Conservation (phyloP, 768 basidiomycete genomes). For the Amanita thiersii region DNA sequence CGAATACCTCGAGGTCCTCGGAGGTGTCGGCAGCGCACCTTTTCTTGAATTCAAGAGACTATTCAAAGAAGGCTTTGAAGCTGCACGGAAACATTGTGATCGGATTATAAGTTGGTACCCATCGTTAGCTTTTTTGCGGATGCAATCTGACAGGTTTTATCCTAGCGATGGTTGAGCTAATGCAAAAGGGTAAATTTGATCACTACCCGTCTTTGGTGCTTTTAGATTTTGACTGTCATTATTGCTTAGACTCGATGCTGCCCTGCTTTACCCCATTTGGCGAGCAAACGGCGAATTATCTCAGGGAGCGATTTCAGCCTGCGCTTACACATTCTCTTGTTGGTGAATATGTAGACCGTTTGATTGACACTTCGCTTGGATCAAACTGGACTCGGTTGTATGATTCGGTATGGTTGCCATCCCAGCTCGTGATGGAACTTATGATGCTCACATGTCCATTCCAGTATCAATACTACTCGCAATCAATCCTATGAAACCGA, state of each 20-base stretch:
- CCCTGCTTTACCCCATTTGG: conserved; percentile 90
- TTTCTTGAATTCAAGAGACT: conserved; percentile 80
- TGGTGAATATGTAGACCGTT: conserved; percentile 80
- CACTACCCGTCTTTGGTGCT: too few relatives aligned
- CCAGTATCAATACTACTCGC: conserved; percentile 92
- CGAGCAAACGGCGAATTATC: conserved; percentile 79
- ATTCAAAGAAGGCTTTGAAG: conserved; percentile 91
- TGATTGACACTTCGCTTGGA: conserved; percentile 86
- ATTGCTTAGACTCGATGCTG: conserved; percentile 63
- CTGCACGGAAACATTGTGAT: conserved; percentile 92
- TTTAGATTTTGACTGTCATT: background rate
- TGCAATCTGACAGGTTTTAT: conserved; percentile 7
- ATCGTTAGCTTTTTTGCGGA: background rate
- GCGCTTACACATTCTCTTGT: conserved; percentile 78
- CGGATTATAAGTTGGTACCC: conserved; percentile 88
- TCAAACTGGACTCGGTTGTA: conserved; percentile 95
- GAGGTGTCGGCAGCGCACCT: conserved; percentile 68
- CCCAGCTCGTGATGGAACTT: background rate
- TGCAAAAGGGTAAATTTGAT: conserved; percentile 82
- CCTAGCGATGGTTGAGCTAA: conserved; percentile 76
- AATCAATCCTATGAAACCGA: conserved; percentile 59
- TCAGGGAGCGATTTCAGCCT: conserved; percentile 92
- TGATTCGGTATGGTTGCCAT: conserved; percentile 63
- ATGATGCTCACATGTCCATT: background rate
- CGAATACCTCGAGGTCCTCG: conserved; percentile 95